Conservation (phyloP, 352 stramenopile species). For the Pythium phragmiticola region DNA sequence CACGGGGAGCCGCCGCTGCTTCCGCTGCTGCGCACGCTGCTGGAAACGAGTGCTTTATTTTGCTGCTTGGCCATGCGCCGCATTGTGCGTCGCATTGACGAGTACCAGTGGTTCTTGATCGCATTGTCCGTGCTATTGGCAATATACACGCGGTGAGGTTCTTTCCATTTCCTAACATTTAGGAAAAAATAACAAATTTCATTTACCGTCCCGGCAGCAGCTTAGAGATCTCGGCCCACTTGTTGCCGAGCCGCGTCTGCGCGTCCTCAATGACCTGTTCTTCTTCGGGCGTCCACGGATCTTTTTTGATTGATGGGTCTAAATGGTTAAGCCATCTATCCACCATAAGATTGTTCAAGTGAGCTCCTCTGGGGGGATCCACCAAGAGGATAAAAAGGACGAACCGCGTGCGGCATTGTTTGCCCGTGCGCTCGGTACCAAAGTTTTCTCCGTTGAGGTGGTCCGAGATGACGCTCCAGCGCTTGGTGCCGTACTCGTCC, state of each 20-base stretch:
- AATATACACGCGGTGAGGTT: background rate
- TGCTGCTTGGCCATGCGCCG: conserved; percentile 86
- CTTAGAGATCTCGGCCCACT: conserved; percentile 98
- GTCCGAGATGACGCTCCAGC: conserved; percentile 87
- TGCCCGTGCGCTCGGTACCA: conserved; percentile 80
- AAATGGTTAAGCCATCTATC: conserved; percentile 80
- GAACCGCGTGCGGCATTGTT: conserved; percentile 77
- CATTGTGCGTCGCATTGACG: conserved; percentile 90
- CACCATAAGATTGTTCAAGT: background rate
- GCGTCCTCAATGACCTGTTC: conserved; percentile 90
- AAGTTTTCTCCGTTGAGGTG: conserved; percentile 84
- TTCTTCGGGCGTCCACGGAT: conserved; percentile 87
- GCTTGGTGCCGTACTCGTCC: conserved; percentile 85
- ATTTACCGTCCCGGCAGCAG: conserved; percentile 90
- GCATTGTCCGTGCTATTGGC: conserved; percentile 75
- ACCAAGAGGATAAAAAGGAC: conserved; percentile 10
- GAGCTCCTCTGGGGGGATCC: background rate
- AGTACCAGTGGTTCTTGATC: conserved; percentile 92
- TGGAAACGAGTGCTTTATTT: conserved; percentile 61
- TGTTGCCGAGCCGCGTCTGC: conserved; percentile 93
- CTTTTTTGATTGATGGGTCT: conserved; percentile 85
- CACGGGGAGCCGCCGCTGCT: background rate
- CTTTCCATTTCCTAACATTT: background rate
- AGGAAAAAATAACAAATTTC: conserved; percentile 1
- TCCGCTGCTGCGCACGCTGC: conserved; percentile 28